Conservation (phyloP, 345 rosid genomes). For the Populus nigra region DNA sequence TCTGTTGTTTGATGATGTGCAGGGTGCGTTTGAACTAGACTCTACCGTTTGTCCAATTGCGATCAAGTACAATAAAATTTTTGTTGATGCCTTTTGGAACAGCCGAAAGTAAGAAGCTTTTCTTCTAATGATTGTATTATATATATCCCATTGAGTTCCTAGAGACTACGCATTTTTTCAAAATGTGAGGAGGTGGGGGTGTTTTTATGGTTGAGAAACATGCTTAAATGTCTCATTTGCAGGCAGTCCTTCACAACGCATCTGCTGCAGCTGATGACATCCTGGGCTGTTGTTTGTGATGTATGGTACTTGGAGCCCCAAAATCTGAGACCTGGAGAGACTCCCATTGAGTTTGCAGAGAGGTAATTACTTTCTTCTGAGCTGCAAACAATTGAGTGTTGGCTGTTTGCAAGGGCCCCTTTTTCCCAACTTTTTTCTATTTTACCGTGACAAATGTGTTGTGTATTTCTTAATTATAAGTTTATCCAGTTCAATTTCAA, state of each 20-base stretch:
- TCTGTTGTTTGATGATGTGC: slow-evolving; percentile 28
- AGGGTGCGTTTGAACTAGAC: slow-evolving; percentile 98
- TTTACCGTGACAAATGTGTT: not conserved
- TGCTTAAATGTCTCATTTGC: slow-evolving; percentile 26
- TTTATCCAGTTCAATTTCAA: slow-evolving; percentile 6
- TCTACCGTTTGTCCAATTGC: slow-evolving; percentile 96
- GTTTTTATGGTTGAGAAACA: not conserved
- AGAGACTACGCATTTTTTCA: not conserved
- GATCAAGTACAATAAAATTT: slow-evolving; percentile 93
- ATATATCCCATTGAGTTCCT: not conserved
- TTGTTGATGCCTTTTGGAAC: slow-evolving; percentile 99
- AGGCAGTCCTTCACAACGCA: slow-evolving; percentile 98
- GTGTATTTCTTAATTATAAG: not conserved
- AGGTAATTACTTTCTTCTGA: slow-evolving; percentile 42
- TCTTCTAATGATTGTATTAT: not conserved
- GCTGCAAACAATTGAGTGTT: slow-evolving; percentile 1
- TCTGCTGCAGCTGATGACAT: slow-evolving; percentile 95
- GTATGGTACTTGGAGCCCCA: slow-evolving; percentile 99
- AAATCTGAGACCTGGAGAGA: slow-evolving; percentile 76
- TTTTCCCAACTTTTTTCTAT: not conserved
- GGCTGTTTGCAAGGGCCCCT: not conserved
- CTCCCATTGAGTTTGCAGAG: slow-evolving; percentile 95
- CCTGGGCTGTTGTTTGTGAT: slow-evolving; percentile 99
- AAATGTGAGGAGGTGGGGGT: not conserved
- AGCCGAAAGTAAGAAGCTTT: slow-evolving; percentile 76